phyloP scores from a whole-genome alignment of 257 asterid species.

The Misopates orontium region DNA sequence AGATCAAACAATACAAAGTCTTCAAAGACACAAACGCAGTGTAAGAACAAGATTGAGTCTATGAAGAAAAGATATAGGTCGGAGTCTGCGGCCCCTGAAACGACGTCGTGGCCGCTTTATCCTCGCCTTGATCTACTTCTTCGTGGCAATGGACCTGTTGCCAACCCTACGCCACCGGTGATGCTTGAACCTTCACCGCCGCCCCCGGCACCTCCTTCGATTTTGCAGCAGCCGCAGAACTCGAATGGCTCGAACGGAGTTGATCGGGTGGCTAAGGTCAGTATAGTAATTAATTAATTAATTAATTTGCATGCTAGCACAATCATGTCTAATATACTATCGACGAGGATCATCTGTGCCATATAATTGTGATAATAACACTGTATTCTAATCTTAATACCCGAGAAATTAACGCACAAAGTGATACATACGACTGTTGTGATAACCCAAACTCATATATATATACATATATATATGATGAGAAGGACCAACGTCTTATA shows the following conservation, averaged over 20 bases:
- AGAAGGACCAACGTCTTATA: no score
- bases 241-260: conserved; percentile 50
- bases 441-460: no score
- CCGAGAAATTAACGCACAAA: no score
- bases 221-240: conserved; percentile 33
- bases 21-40: conserved; percentile 79
- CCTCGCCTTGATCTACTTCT: conserved; percentile 71
- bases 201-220: conserved; percentile 7
- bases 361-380: no score
- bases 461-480: no score
- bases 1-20: conserved; percentile 46
- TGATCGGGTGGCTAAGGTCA: conserved; percentile 59
- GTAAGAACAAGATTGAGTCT: conserved; percentile 89
- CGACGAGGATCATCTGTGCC: no score
- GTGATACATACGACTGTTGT: no score
- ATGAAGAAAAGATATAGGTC: conserved; percentile 93
- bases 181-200: conserved; percentile 8
- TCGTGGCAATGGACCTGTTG: conserved; percentile 53
- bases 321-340: no score
- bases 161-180: conserved; percentile 8
- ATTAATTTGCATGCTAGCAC: no score
- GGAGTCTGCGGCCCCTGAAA: conserved; percentile 63
- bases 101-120: conserved; percentile 80
- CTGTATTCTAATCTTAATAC: no score
- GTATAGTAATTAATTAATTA: conserved; percentile 22